Evolutionary conservation across 1,139 yeast species (phyloP).

Genomic region (Eremothecium cymbalariae): DNA sequence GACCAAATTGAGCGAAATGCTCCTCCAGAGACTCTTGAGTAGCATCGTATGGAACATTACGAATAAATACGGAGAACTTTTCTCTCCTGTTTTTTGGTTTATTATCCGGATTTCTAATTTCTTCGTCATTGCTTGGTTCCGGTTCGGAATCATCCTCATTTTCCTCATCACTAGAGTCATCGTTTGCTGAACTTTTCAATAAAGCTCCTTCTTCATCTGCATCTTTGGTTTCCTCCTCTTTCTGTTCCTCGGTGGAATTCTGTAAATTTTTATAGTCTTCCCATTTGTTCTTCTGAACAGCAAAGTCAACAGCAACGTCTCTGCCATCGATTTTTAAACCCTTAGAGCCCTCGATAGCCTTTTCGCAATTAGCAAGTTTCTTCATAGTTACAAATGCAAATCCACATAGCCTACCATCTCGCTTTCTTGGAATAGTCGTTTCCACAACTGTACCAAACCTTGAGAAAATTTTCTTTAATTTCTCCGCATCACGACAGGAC

Average conservation of each 20-base stretch:
- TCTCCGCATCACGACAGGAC: conserved; percentile 78
- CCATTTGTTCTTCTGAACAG: conserved; percentile 85
- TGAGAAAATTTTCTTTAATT: conserved; percentile 59
- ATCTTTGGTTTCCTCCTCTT: conserved; percentile 34
- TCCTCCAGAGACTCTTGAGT: conserved; percentile 67
- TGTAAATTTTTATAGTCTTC: conserved; percentile 39
- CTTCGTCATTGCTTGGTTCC: conserved; percentile 33
- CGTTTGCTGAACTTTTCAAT: conserved; percentile 34
- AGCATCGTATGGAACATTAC: conserved; percentile 93
- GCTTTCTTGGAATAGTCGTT: conserved; percentile 81
- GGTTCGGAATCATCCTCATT: conserved; percentile 28
- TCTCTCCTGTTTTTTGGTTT: conserved; percentile 53
- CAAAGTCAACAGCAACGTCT: conserved; percentile 90
- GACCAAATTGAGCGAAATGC: conserved; percentile 78
- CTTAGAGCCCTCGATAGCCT: conserved; percentile 64
- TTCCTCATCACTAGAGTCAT: conserved; percentile 30
- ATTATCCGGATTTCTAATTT: conserved; percentile 25
- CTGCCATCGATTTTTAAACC: conserved; percentile 84
- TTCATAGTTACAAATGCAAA: conserved; percentile 93
- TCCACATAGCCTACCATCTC: conserved; percentile 86
- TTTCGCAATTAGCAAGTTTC: conserved; percentile 66
- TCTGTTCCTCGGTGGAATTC: conserved; percentile 36
- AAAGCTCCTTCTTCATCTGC: conserved; percentile 27
- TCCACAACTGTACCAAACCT: conserved; percentile 84
- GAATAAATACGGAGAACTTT: conserved; percentile 66